Evolutionary conservation across 176 grass and related monocot genomes (phyloP), one percentile per base, ranked within the genome.

Genomic region (Cenchrus purpureus): DNA sequence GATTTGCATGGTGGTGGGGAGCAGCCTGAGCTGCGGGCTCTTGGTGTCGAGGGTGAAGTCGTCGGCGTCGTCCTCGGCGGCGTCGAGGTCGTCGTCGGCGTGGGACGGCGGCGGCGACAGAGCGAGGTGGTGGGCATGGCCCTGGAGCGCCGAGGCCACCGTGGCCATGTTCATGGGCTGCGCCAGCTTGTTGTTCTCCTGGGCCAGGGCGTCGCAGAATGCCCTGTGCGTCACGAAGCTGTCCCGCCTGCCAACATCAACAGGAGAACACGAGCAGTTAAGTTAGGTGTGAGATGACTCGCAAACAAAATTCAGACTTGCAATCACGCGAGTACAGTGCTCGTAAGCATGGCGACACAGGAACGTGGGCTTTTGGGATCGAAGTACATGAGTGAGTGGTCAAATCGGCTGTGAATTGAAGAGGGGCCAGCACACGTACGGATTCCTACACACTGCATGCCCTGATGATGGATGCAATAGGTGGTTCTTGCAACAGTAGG

Each of bases 221-320:
- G 90, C 93, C 58, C 93, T 70, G 71, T 95, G 93, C 53, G 93
- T 95, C 51, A 92, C 88, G 90, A 95, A 95, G 85, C 88, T 92
- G 82, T 92, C 90, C 10, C 93, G 85, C 85, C 93, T 95, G 82
- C 2, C 10, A 0, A 28, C 9, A 32, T 22, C 3, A 66, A n/a
- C 9, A 56, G 10, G 2, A 63, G 5, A 3, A 1, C 17, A 28
- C 19, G 11, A 58, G 0, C 6, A 43, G 16, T 10, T 68, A 12
- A 20, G 37, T 46, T 1, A 6, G 45, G 8, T 9, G 4, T 44
- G 43, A 44, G 45, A 46, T 46, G 8, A 46, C 3, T 40, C 45
- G 45, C 45, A 46, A 40, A 40, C 37, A 40, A 40, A 40, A 40
- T 40, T 40, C 37, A 40, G 37, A 40, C 37, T 17, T 69, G 68